Evolutionary conservation across 164 flowering plant species (phyloP).

Genomic region (Vitis cinerea): DNA sequence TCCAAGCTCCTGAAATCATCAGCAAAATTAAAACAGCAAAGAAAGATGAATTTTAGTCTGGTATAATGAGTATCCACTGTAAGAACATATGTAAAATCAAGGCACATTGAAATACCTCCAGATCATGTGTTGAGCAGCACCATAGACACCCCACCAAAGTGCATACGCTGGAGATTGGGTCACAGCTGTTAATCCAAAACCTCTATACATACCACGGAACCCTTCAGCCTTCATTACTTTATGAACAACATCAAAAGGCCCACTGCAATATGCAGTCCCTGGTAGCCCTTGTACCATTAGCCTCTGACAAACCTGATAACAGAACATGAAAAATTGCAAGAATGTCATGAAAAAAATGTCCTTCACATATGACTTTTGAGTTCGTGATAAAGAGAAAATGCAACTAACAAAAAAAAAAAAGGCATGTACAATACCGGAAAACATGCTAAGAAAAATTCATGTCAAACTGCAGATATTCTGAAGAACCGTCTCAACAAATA

Average conservation of each 20-base stretch:
- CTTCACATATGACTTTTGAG: neutral
- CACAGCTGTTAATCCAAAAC: slow-evolving; percentile 71
- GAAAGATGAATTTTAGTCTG: neutral
- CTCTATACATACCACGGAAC: slow-evolving; percentile 77
- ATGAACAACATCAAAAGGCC: slow-evolving; percentile 55
- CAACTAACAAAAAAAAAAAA: neutral
- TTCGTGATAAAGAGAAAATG: neutral
- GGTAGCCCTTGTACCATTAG: slow-evolving; percentile 90
- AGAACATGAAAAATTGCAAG: neutral
- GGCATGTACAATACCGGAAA: neutral
- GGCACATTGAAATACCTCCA: slow-evolving; percentile 52
- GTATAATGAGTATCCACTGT: neutral
- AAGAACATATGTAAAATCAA: neutral
- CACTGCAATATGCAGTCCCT: slow-evolving; percentile 52
- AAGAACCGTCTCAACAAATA: too few relatives aligned
- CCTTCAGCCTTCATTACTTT: slow-evolving; percentile 70
- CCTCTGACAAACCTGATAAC: slow-evolving; percentile 66
- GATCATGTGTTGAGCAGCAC: slow-evolving; percentile 63
- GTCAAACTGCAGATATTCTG: too few relatives aligned
- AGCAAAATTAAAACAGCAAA: neutral
- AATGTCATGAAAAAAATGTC: neutral
- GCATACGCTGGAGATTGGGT: slow-evolving; percentile 81
- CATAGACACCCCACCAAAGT: slow-evolving; percentile 91
- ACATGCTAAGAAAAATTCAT: neutral
- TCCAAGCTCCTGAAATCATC: slow-evolving; percentile 56